Evolutionary conservation across 2,329 filamentous ascomycete genomes (phyloP), one percentile per base, ranked within the genome.

Genomic region (Epichloe elymi): DNA sequence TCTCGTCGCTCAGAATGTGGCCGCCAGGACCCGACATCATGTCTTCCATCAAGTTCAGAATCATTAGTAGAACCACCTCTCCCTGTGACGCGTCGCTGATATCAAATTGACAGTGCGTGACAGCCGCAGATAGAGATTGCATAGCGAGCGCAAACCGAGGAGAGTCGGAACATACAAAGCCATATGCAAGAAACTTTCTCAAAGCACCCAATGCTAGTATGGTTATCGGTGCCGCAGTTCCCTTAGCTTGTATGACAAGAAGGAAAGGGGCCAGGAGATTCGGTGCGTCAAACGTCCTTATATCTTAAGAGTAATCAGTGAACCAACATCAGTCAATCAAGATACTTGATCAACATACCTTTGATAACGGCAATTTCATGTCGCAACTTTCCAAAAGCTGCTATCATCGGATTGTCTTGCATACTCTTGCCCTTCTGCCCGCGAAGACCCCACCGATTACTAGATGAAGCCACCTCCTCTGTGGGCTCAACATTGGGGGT

Each of bases 91-190:
- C 88, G 65, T 98, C 93, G 65, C 88, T 96, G 26, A 93, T 91
- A 67, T 97, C 93, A 62, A 98, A 98, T 54, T 94, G 85, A 64
- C 93, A 98, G 66, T 98, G 91, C 46, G 93, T 98, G 56, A 98
- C 93, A 6, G 93, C 93, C 15, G 89, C 88, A 15, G 91, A 95
- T 30, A 98, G 75, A 4, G 90, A 82, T 67, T 97, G 93, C 88
- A 98, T 95, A 15, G 88, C 93, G 57, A 93, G 76, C 10, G 87
- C 79, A 54, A 97, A 86, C 50, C 90, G 80, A n/a, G 90, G 91
- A 23, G 89, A 96, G 45, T 83, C 77, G 51, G 81, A 80, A 54
- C 83, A 84, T 59, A 98, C 86, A 60, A 98, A 87, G 53, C 91
- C 88, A 67, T 98, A 98, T 5, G 90, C 85, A 55, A 98, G 83